A percentile compares a stretch with the other conserved stretches of the same genome.
phyloP scores from a whole-genome alignment of 345 rosid species.

The Trapa bicornis region DNA sequence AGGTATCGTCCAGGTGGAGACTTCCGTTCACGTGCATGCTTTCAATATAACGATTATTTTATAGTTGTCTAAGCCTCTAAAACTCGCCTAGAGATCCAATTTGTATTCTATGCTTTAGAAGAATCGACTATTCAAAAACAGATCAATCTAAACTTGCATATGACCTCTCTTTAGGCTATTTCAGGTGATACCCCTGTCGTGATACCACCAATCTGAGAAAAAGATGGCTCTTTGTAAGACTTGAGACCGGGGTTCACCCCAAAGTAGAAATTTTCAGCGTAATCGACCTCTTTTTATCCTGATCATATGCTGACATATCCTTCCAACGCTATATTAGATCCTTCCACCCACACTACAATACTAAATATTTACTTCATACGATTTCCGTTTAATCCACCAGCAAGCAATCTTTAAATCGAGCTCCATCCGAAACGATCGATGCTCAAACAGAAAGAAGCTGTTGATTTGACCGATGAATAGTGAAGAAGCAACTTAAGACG shows the following conservation, averaged over 20 bases:
- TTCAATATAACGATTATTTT: slow-evolving; percentile 22
- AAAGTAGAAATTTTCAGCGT: slow-evolving; percentile 9
- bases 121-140: slow-evolving; percentile 24
- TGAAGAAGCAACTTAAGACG: neutral
- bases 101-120: slow-evolving; percentile 17
- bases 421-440: neutral
- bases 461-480: neutral
- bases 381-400: neutral
- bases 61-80: slow-evolving; percentile 6
- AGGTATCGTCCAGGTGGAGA: slow-evolving; percentile 13
- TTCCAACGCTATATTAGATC: slow-evolving; percentile 10
- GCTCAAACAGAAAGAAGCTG: neutral
- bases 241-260: slow-evolving; percentile 14
- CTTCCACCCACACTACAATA: slow-evolving; percentile 6
- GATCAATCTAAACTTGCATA: slow-evolving; percentile 14
- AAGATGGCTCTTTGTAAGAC: slow-evolving; percentile 30
- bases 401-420: neutral
- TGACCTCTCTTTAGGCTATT: slow-evolving; percentile 7
- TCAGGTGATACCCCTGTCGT: slow-evolving; percentile 17
- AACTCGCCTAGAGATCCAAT: slow-evolving; percentile 15
- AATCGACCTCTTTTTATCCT: slow-evolving; percentile 10
- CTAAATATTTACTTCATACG: neutral
- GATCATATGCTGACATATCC: slow-evolving; percentile 28
- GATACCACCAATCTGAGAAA: slow-evolving; percentile 30
- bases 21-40: slow-evolving; percentile 37